Base-by-base conservation (phyloP, 73 alveolate species). In the Paramecium pentaurelia region DNA sequence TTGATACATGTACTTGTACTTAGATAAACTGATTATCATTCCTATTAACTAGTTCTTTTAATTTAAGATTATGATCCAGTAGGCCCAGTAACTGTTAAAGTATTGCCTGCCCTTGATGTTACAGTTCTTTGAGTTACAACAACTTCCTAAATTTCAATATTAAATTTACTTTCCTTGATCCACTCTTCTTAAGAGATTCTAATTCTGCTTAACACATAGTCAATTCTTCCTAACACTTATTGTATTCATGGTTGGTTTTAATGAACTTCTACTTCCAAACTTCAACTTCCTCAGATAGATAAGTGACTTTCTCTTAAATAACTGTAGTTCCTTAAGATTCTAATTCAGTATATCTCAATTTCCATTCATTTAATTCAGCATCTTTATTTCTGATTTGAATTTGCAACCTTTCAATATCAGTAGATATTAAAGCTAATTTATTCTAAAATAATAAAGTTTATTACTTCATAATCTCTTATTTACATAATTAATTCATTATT, bases 141-240 rank as follows among this genome's bases (percentile, higher is more conserved):
- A 64, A 64, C 84, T 28, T 64, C 84, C 84, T 64, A 64, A n/a
- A 30, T 12, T 12, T 8, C 8, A 12, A 2, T 5, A 34, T 73
- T 5, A 12, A 14, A 73, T 37, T 4, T 54, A 73, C 87, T 38
- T 37, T 73, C 20, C 14, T 73, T 73, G 42, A 64, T 32, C 87
- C 60, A 22, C 87, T 40, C 32, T 80, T 80, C 91, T 80, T 80
- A 5, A 47, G 47, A n/a, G 91, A 42, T 44, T 80, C 77, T 80
- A 80, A 80, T 80, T 80, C 91, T n/a, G 91, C 91, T 47, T 80
- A 80, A 10, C 71, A 42, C 91, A 80, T 80, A 44, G 49, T 80
- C 45, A 80, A 77, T 45, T 80, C 91, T 45, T 42, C 91, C 16
- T 49, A 45, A 32, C 77, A 42, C 5, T 40, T 25, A 27, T 80